Evolutionary conservation across 176 grass and related monocot genomes (phyloP).

Genomic region (Eleusine coracana): DNA sequence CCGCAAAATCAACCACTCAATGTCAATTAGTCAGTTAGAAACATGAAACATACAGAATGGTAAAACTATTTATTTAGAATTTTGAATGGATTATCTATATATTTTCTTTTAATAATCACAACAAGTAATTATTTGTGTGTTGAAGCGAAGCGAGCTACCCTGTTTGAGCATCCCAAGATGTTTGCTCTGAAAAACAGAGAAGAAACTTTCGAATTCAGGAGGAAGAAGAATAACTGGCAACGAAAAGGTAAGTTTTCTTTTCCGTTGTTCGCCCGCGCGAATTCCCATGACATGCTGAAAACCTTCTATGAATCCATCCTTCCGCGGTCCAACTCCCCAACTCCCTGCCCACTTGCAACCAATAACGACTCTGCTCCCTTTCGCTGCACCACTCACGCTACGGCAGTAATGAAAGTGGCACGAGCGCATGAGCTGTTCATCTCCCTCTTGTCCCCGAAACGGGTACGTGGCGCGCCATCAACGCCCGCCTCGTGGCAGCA

Average conservation of each 20-base stretch:
- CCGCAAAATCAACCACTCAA: no score
- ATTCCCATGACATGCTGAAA: background rate
- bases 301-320: background rate
- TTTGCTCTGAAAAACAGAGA: background rate
- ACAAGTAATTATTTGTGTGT: no score
- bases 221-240: background rate
- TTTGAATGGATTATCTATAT: no score
- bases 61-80: no score
- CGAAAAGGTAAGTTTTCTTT: background rate
- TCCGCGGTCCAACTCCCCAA: background rate
- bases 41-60: no score
- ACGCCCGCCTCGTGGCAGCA: conserved; percentile 10
- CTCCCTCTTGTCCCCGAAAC: background rate
- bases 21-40: no score
- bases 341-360: background rate
- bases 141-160: no score
- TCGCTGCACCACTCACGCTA: background rate
- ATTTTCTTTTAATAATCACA: no score
- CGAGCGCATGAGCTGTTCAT: background rate
- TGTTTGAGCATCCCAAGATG: no score
- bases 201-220: background rate
- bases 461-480: background rate
- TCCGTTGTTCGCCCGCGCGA: background rate
- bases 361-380: background rate
- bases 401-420: background rate